A percentile compares a stretch with the other conserved stretches of the same genome.
Conservation (phyloP, 169 alveolate genomes). For the Plasmodium cynomolgi region DNA sequence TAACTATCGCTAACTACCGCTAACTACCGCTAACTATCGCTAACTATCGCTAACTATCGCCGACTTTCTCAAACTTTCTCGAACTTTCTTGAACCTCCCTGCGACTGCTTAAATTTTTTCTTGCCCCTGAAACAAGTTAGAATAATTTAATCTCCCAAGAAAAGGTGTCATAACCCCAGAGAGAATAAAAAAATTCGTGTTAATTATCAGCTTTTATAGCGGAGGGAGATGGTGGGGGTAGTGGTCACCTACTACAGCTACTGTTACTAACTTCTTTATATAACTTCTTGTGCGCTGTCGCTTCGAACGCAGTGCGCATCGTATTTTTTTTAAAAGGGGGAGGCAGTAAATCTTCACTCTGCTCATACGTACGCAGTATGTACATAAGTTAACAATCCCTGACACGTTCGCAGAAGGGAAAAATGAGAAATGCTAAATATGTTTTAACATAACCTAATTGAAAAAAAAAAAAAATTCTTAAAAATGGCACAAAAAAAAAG, state of each 20-base stretch:
- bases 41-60: not conserved
- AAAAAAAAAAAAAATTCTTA: not conserved
- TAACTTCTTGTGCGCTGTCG: not conserved
- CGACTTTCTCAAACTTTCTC: not conserved
- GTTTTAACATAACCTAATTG: not conserved
- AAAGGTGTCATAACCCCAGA: not conserved
- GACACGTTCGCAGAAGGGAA: not conserved
- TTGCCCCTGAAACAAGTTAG: not conserved
- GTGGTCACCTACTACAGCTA: not conserved
- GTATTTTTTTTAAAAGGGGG: not conserved
- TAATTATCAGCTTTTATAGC: not conserved
- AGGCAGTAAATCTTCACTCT: not conserved
- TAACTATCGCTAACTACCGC: not conserved
- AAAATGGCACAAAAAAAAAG: not conserved
- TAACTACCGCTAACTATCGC: not conserved
- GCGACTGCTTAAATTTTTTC: not conserved
- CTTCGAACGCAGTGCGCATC: not conserved
- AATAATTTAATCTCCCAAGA: not conserved
- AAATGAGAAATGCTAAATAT: not conserved
- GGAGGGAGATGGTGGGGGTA: not conserved
- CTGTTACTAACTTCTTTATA: not conserved
- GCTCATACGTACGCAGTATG: not conserved
- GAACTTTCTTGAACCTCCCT: not conserved
- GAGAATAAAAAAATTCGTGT: not conserved
- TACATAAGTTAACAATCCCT: not conserved